phyloP scores from a whole-genome alignment of 2,329 filamentous ascomycete species.

The Penicillium sp. region DNA sequence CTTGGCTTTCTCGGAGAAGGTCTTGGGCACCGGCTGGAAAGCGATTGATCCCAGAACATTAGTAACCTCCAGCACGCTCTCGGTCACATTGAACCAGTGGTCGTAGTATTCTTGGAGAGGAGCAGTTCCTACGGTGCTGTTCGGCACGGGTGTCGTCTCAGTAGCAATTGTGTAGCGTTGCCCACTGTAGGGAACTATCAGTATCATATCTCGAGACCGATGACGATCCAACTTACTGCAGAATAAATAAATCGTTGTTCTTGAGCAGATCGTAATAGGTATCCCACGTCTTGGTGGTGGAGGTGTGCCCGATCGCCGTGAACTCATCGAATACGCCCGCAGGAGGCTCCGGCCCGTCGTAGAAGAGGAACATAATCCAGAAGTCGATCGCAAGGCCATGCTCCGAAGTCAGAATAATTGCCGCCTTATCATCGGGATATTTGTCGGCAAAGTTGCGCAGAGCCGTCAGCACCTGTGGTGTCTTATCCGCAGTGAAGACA shows the following conservation, averaged over 20 bases:
- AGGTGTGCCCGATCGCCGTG: constrained; percentile 49
- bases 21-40: constrained; percentile 41
- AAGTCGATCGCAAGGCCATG: constrained; percentile 51
- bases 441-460: constrained; percentile 44
- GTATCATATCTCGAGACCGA: background rate
- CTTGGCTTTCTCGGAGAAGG: constrained; percentile 38
- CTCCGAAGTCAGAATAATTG: constrained; percentile 60
- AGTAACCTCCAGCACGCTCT: constrained; percentile 30
- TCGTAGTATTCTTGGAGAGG: constrained; percentile 38
- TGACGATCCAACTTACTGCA: constrained; percentile 20
- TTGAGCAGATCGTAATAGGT: constrained; percentile 51
- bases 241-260: constrained; percentile 46
- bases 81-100: constrained; percentile 36
- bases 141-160: constrained; percentile 43
- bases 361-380: constrained; percentile 65
- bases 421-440: constrained; percentile 62
- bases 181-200: constrained; percentile 23
- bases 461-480: constrained; percentile 36
- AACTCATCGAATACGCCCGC: constrained; percentile 60
- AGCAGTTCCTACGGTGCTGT: constrained; percentile 29
- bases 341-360: constrained; percentile 59
- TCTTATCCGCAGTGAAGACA: constrained; percentile 42
- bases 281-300: constrained; percentile 51
- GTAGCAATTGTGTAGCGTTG: constrained; percentile 46
- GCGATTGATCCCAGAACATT: constrained; percentile 38